These are phyloP conservation scores for Globisporangium alternatum DNA, from an alignment of 352 stramenopile genomes.

Conservation along the genomic window DNA sequence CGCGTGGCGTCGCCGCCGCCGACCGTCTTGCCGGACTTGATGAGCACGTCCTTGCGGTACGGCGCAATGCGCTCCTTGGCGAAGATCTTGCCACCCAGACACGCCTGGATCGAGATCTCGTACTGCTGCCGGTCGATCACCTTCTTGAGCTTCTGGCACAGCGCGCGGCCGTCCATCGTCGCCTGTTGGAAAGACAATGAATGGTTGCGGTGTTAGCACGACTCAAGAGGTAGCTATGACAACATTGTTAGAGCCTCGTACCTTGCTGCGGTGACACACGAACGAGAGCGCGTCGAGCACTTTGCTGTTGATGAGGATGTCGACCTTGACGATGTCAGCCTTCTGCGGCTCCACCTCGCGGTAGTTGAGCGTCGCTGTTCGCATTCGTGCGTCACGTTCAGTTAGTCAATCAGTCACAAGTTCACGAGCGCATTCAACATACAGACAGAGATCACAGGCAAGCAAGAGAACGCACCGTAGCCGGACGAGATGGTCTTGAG, in stretches of 20 bases:
- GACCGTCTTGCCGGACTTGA: conserved; percentile 95
- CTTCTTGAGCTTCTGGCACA: conserved; percentile 95
- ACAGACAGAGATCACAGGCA: neutral
- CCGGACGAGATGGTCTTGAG: conserved; percentile 95
- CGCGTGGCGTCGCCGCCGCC: conserved; percentile 95
- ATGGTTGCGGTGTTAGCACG: neutral
- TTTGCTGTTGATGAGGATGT: conserved; percentile 94
- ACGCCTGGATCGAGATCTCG: conserved; percentile 98
- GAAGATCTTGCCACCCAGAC: conserved; percentile 94
- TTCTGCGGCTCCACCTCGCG: conserved; percentile 87
- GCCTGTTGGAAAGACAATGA: conserved; percentile 21
- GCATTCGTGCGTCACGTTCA: conserved; percentile 1
- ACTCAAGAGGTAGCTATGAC: neutral
- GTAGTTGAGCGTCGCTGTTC: conserved; percentile 91
- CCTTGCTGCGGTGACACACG: conserved; percentile 91
- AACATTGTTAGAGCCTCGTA: conserved; percentile 16
- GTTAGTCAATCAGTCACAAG: neutral
- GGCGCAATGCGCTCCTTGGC: conserved; percentile 95
- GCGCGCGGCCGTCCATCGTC: conserved; percentile 69
- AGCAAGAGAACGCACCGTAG: conserved; percentile 74
- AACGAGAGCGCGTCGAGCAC: conserved; percentile 97
- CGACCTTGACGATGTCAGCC: conserved; percentile 94
- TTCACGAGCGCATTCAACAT: neutral
- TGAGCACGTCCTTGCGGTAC: conserved; percentile 96
- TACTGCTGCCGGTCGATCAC: conserved; percentile 98